phyloP scores from a whole-genome alignment of 2,329 filamentous ascomycete genomes.

The Aspergillus fructus region DNA sequence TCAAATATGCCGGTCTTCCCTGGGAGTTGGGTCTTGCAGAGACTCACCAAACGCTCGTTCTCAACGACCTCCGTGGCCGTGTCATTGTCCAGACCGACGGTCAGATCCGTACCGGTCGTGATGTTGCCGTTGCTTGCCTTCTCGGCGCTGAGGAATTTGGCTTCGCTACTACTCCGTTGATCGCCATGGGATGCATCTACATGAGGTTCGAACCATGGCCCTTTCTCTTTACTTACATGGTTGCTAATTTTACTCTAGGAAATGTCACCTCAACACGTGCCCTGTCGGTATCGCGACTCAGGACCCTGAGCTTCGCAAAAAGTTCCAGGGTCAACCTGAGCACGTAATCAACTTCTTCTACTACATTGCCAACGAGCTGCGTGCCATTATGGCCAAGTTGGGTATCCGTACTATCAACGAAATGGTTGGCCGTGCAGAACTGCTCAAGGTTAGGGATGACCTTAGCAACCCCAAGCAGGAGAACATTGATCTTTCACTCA shows the following conservation, averaged over 20 bases:
- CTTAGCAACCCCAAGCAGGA: constrained; percentile 83
- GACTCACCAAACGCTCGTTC: constrained; percentile 91
- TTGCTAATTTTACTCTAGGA: constrained; percentile 33
- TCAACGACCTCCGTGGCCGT: constrained; percentile 93
- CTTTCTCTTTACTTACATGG: neutral
- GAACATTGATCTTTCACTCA: constrained; percentile 89
- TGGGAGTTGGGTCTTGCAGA: constrained; percentile 97
- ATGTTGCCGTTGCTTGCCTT: constrained; percentile 90
- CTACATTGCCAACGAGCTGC: constrained; percentile 92
- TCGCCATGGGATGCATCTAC: constrained; percentile 95
- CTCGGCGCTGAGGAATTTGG: constrained; percentile 98
- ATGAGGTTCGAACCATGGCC: constrained; percentile 53
- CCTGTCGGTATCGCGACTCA: constrained; percentile 87
- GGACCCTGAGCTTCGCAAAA: constrained; percentile 89
- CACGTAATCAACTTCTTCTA: constrained; percentile 99
- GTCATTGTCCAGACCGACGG: constrained; percentile 96
- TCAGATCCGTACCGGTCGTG: constrained; percentile 86
- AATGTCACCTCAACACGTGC: constrained; percentile 65
- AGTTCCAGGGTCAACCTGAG: constrained; percentile 89
- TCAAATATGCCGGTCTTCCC: constrained; percentile 95
- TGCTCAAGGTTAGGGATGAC: constrained; percentile 82
- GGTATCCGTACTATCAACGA: constrained; percentile 95
- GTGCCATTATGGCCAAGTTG: constrained; percentile 94
- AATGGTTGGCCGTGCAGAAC: constrained; percentile 92
- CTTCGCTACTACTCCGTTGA: constrained; percentile 90